These are phyloP conservation scores for Castanea crenata DNA, from an alignment of 306 rosid species.

Conservation along the genomic window DNA sequence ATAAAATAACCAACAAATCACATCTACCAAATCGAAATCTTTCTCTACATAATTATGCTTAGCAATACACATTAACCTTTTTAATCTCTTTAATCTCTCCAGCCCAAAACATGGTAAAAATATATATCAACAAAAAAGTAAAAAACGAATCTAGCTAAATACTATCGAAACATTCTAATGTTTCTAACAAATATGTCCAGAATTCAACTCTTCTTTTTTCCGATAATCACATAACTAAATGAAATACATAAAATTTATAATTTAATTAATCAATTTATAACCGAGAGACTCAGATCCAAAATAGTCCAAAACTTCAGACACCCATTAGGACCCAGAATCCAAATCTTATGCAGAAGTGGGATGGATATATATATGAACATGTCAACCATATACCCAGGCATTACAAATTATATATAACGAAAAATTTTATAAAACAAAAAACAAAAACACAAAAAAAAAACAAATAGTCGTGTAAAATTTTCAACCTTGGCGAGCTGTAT, in stretches of 20 bases:
- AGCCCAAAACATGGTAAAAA: no score
- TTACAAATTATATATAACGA: slow-evolving; percentile 2
- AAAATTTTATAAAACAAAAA: background rate
- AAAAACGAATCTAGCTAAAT: no score
- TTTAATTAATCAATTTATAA: background rate
- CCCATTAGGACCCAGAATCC: background rate
- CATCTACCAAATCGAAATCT: background rate
- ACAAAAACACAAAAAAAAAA: background rate
- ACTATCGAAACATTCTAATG: no score
- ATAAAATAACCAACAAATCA: background rate
- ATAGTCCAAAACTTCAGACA: slow-evolving; percentile 16
- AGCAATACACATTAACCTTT: background rate
- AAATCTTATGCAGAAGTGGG: background rate
- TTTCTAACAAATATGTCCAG: no score
- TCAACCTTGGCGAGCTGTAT: background rate
- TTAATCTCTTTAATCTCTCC: background rate
- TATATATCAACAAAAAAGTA: no score
- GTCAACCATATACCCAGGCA: background rate
- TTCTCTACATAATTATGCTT: background rate
- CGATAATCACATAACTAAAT: background rate
- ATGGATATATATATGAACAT: background rate
- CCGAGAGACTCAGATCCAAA: slow-evolving; percentile 19
- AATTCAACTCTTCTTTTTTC: no score
- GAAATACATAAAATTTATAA: background rate
- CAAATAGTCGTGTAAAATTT: background rate